Base-by-base conservation (phyloP, 2,329 filamentous ascomycete species). In the Hymenoscyphus fructigenus region DNA sequence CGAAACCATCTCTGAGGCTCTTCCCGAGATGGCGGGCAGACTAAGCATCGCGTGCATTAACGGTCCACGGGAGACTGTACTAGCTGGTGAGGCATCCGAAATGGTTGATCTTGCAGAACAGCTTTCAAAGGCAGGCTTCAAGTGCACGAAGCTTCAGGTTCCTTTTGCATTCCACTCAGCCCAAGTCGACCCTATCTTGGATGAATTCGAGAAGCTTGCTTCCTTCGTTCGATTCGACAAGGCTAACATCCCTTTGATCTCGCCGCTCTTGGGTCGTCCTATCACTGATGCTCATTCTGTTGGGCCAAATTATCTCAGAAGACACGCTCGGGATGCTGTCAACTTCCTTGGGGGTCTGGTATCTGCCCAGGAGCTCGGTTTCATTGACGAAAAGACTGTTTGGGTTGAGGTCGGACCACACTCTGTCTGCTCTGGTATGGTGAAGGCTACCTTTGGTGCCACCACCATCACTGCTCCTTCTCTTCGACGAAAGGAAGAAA, bases 391-490 rank as follows among this genome's bases (percentile, higher is more conserved):
- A 68, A 60, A 60, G 20, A 90, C 88, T 1, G 81, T 87, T 38
- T 91, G 86, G 84, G 78, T 92, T 61, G 90, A 93, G 75, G 78
- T 92, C 66, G 90, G 90, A n/a, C 88, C 90, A 41, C 87, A 91
- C 72, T 88, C 89, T 0, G 84, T 91, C n/a, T 89, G 85, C 76
- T 82, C 83, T 57, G 84, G 84, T 64, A 88, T 92, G 82, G 83
- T 91, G 69, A 89, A 88, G 79, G 83, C 85, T 9, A 86, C 84
- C 7, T 82, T 90, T 62, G 84, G 84, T 29, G 58, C 59, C 26
- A 36, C 81, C 12, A 84, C 83, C 28, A 79, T 83, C 36, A 83
- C 85, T 17, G 81, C 84, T 10, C 82, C 87, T 1, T 87, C 88
- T 2, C 79, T 91, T 10, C 86, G 86, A 41, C 85, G 87, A 64